Percentiles rank a stretch among this genome's conserved stretches.
These are phyloP conservation scores for Tricholoma saponaceum DNA, from an alignment of 768 basidiomycete genomes.

Conservation along the genomic window DNA sequence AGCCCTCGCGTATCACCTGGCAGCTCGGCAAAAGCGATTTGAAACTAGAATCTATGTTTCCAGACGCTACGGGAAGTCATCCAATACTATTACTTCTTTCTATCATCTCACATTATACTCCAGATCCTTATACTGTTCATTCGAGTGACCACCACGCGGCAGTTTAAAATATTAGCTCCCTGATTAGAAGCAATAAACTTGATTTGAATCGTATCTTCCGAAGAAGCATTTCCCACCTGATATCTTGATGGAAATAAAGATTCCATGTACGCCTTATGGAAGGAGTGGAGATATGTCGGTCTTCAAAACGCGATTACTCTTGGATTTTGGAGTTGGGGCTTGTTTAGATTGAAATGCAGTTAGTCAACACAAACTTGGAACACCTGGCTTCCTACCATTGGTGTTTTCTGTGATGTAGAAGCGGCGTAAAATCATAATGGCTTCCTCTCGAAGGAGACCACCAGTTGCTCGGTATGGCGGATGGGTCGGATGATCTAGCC, in stretches of 20 bases:
- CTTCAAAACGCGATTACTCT: slow-evolving; percentile 80
- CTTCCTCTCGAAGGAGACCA: slow-evolving; percentile 76
- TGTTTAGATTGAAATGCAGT: slow-evolving; percentile 13
- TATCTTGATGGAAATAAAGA: not conserved
- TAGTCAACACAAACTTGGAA: not conserved
- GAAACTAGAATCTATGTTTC: too few species aligned
- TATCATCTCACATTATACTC: too few species aligned
- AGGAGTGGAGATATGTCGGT: slow-evolving; percentile 54
- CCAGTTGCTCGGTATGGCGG: slow-evolving; percentile 70
- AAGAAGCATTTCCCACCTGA: not conserved
- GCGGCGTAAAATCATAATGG: slow-evolving; percentile 79
- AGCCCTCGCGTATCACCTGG: too few species aligned
- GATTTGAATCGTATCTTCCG: too few species aligned
- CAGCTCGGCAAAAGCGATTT: too few species aligned
- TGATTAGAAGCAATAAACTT: too few species aligned
- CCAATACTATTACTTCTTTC: too few species aligned
- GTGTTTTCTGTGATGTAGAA: slow-evolving; percentile 93
- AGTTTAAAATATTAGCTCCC: too few species aligned
- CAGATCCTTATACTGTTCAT: too few species aligned
- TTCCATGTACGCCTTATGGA: not conserved
- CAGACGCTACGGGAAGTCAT: too few species aligned
- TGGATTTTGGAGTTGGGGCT: slow-evolving; percentile 92
- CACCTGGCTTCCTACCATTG: slow-evolving; percentile 54
- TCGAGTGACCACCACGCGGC: too few species aligned
- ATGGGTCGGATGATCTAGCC: slow-evolving; percentile 69